A percentile compares a stretch with the other conserved stretches of the same genome.
phyloP scores from a whole-genome alignment of 225 moss, liverwort and hornwort genomes.

The Antitrichia curtipendula region DNA sequence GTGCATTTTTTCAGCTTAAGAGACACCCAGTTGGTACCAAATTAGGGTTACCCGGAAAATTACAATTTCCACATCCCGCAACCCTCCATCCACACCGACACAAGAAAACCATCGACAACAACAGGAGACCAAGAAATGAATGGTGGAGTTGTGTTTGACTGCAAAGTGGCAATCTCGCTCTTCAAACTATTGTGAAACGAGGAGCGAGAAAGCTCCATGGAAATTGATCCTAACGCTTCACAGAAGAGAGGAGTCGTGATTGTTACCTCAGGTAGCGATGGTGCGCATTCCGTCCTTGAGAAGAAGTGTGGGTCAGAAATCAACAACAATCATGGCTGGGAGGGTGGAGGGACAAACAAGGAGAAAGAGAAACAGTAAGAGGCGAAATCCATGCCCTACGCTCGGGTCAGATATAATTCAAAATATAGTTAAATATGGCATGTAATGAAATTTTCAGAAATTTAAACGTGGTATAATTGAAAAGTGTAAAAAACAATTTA shows the following conservation, averaged over 20 bases:
- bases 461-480: no score
- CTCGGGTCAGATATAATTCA: no score
- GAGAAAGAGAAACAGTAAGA: not conserved
- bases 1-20: not conserved
- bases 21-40: no score
- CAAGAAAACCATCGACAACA: not conserved
- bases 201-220: not conserved
- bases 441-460: no score
- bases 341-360: not conserved
- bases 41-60: not conserved
- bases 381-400: no score
- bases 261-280: not conserved
- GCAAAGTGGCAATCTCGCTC: not conserved
- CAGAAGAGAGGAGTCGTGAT: not conserved
- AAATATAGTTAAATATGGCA: no score
- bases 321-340: not conserved
- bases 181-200: not conserved
- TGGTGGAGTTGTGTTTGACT: not conserved
- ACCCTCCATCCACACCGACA: not conserved
- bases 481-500: no score
- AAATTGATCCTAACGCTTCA: not conserved
- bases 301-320: not conserved
- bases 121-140: not conserved
- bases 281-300: not conserved
- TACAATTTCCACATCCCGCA: not conserved